A percentile compares a stretch with the other conserved stretches of the same genome.
These are phyloP conservation scores for Xylaria intraflava DNA, from an alignment of 495 filamentous ascomycete genomes.

Conservation along the genomic window DNA sequence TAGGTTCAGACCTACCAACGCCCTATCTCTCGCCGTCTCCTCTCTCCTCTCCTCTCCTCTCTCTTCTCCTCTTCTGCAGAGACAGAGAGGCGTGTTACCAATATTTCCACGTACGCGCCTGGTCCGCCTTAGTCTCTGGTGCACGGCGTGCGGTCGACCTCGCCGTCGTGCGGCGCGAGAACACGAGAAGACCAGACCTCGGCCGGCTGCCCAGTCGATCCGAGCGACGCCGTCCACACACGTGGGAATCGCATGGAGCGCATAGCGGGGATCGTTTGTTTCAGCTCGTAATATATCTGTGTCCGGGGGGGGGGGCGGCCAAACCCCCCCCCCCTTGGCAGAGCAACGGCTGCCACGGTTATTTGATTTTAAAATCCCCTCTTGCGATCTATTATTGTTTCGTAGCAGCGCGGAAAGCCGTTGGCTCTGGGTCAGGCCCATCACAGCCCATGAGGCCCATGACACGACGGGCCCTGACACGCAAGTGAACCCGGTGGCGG, in stretches of 20 bases:
- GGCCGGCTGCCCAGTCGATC: background rate
- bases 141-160: background rate
- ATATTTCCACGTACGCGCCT: background rate
- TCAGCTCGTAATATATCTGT: constrained; percentile 9
- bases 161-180: background rate
- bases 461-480: background rate
- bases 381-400: too few relatives aligned
- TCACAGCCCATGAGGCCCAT: background rate
- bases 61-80: too few relatives aligned
- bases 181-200: background rate
- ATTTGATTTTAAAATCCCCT: background rate
- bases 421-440: background rate
- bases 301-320: background rate
- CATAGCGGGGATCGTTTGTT: background rate
- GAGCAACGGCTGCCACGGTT: background rate
- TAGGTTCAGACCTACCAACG: background rate
- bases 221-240: background rate
- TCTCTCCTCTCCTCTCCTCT: too few relatives aligned
- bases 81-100: background rate
- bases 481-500: background rate
- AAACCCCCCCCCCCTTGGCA: background rate
- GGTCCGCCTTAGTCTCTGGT: background rate
- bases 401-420: too few relatives aligned
- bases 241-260: background rate
- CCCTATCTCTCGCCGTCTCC: background rate